Percentiles rank a stretch among this genome's conserved stretches.
phyloP scores from a whole-genome alignment of 306 rosid genomes.

The Vigna angularis region DNA sequence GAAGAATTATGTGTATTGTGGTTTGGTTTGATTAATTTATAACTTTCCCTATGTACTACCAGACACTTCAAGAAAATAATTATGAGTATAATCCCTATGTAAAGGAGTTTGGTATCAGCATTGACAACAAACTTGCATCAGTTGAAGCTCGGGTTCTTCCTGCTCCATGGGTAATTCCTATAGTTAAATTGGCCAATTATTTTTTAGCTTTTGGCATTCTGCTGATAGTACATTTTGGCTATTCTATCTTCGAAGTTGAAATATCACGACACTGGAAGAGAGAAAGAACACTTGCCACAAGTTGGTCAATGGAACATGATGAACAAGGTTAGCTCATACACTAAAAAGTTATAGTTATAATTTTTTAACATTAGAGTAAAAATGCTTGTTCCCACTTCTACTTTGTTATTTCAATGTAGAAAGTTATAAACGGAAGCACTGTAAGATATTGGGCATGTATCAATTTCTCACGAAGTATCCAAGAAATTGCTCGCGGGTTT shows the following conservation, averaged over 20 bases:
- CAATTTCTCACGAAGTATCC: constrained; percentile 62
- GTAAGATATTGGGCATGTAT: constrained; percentile 62
- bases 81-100: constrained; percentile 55
- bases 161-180: constrained; percentile 58
- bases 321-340: constrained; percentile 51
- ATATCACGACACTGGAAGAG: constrained; percentile 56
- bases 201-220: constrained; percentile 10
- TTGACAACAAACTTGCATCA: constrained; percentile 52
- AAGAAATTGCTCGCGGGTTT: constrained; percentile 59
- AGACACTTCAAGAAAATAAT: constrained; percentile 54
- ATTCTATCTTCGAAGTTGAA: constrained; percentile 43
- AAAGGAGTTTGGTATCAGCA: constrained; percentile 53
- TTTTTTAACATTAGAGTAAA: background rate
- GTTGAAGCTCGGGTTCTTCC: constrained; percentile 63
- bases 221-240: constrained; percentile 14
- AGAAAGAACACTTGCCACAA: constrained; percentile 57
- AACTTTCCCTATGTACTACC: constrained; percentile 22
- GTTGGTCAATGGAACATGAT: constrained; percentile 66
- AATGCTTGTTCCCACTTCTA: background rate
- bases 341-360: background rate
- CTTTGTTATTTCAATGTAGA: constrained; percentile 46
- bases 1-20: background rate
- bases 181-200: constrained; percentile 1
- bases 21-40: background rate
- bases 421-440: constrained; percentile 64